phyloP scores from a whole-genome alignment of 345 rosid species.

The Salix koriyanagi region DNA sequence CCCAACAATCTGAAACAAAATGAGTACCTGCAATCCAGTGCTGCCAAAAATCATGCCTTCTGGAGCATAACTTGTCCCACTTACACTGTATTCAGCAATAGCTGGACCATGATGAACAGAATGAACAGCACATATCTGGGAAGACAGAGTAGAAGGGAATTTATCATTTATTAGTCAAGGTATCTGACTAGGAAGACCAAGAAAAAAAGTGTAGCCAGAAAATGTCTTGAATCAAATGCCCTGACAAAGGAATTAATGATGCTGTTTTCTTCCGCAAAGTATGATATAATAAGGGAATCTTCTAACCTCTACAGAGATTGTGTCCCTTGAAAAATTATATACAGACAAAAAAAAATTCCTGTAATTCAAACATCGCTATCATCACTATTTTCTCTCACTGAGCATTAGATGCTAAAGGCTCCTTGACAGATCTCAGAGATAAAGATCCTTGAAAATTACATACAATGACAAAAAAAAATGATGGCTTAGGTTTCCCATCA shows the following conservation, averaged over 20 bases:
- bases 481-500: background rate
- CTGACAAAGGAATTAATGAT: background rate
- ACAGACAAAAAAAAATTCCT: background rate
- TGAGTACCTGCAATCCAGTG: conserved; percentile 59
- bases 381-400: background rate
- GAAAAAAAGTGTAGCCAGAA: background rate
- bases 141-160: conserved; percentile 15
- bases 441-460: too few relatives aligned
- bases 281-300: background rate
- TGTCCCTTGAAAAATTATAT: too few relatives aligned
- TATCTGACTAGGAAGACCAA: background rate
- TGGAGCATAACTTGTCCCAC: conserved; percentile 97
- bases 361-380: background rate
- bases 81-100: conserved; percentile 67
- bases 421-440: background rate
- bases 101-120: conserved; percentile 61
- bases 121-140: conserved; percentile 81
- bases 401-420: background rate
- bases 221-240: background rate
- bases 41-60: conserved; percentile 78
- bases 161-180: background rate
- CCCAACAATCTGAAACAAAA: conserved; percentile 4
- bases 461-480: background rate
- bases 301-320: background rate
- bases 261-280: background rate